Evolutionary conservation across 2,329 filamentous ascomycete species (phyloP).

Genomic region (Emmonsia crescens): DNA sequence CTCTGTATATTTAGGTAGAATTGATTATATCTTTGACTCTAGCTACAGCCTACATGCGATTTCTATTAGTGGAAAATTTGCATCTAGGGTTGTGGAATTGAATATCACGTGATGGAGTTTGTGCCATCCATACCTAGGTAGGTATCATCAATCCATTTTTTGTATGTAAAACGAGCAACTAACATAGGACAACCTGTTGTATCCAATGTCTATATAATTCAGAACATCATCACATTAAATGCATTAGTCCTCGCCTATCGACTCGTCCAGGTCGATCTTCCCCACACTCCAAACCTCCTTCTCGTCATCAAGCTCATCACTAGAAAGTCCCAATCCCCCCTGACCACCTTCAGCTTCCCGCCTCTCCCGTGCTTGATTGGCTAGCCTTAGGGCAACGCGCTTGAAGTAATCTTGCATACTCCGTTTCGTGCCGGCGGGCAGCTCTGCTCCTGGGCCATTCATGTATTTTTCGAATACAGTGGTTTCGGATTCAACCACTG

Average conservation of each 20-base stretch:
- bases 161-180: too few species aligned
- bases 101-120: constrained; percentile 1
- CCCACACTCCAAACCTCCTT: constrained; percentile 93
- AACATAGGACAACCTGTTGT: not conserved
- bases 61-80: too few species aligned
- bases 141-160: too few species aligned
- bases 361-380: constrained; percentile 77
- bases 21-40: too few species aligned
- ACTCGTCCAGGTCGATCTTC: constrained; percentile 64
- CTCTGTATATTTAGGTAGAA: too few species aligned
- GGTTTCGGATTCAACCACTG: constrained; percentile 74
- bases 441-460: constrained; percentile 51
- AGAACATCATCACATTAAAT: not conserved
- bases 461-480: constrained; percentile 89
- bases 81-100: too few species aligned
- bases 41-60: too few species aligned
- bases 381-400: constrained; percentile 72
- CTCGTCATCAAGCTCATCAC: constrained; percentile 90
- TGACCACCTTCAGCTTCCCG: constrained; percentile 83
- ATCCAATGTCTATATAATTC: not conserved
- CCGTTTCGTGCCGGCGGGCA: constrained; percentile 65
- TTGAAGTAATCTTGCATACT: constrained; percentile 98
- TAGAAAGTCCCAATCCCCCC: constrained; percentile 72
- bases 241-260: constrained; percentile 23
- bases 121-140: too few species aligned